Evolutionary conservation across 169 alveolate species (phyloP).

Genomic region (Eimeria acervulina): DNA sequence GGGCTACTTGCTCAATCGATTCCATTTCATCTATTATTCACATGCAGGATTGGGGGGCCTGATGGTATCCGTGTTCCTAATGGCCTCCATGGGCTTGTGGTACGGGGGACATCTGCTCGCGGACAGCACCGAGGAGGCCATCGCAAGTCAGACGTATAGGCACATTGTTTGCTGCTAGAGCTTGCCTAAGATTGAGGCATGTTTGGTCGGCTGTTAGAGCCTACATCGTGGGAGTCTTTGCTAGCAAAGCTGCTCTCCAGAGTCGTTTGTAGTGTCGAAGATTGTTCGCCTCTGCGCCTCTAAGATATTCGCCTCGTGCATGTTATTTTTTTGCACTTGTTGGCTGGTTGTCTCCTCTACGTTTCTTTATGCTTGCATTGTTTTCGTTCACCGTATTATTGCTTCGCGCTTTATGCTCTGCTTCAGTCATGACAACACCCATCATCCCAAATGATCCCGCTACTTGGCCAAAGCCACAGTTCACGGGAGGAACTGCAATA

Average conservation of each 20-base stretch:
- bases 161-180: no score
- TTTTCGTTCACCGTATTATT: not conserved
- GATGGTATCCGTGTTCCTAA: conserved; percentile 79
- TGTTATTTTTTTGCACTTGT: no score
- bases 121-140: conserved; percentile 65
- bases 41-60: conserved; percentile 67
- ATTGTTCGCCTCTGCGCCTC: no score
- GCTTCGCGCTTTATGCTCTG: not conserved
- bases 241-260: no score
- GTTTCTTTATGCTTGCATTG: no score
- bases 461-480: conserved; percentile 64
- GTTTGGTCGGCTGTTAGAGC: no score
- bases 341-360: no score
- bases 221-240: no score
- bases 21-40: not conserved
- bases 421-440: not conserved
- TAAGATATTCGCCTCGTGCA: no score
- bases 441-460: not conserved
- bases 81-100: conserved; percentile 85
- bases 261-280: no score
- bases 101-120: conserved; percentile 70
- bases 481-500: conserved; percentile 70
- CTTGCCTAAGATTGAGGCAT: no score
- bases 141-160: not conserved
- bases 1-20: no score